Percentiles rank a stretch among this genome's conserved stretches.
phyloP scores from a whole-genome alignment of 345 rosid species.

The Passiflora organensis region DNA sequence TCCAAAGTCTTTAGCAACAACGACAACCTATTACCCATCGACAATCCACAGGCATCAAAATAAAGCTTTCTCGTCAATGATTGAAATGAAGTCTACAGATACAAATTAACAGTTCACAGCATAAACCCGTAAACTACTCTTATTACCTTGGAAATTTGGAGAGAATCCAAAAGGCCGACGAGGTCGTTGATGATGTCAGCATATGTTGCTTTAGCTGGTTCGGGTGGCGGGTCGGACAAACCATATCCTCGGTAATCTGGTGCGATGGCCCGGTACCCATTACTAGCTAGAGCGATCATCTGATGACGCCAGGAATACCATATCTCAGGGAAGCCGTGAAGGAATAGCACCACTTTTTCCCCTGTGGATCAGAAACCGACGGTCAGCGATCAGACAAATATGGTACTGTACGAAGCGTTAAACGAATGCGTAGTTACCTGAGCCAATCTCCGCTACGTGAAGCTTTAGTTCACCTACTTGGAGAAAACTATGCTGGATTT shows the following conservation, averaged over 20 bases:
- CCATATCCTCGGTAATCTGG: conserved; percentile 45
- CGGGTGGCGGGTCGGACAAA: conserved; percentile 30
- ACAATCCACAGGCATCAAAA: neutral
- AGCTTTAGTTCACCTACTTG: conserved; percentile 33
- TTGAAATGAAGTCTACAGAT: neutral
- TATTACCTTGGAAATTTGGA: conserved; percentile 24
- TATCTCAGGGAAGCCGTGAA: conserved; percentile 44
- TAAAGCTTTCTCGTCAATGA: neutral
- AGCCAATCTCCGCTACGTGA: conserved; percentile 45
- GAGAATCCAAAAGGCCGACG: conserved; percentile 28
- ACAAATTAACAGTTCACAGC: too few relatives aligned
- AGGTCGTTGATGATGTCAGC: conserved; percentile 28
- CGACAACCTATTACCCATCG: conserved; percentile 32
- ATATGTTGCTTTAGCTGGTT: conserved; percentile 28
- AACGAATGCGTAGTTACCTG: conserved; percentile 13
- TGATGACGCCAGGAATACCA: conserved; percentile 49
- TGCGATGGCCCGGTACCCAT: conserved; percentile 27
- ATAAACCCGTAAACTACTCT: neutral
- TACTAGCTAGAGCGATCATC: conserved; percentile 29
- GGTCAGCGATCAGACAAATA: neutral
- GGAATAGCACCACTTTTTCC: conserved; percentile 26
- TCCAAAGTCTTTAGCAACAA: conserved; percentile 54
- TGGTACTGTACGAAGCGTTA: neutral
- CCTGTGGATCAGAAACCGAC: neutral
- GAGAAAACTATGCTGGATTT: conserved; percentile 39